These are phyloP conservation scores for Ceratobasidium sp. DNA, from an alignment of 1,284 basidiomycete genomes.

Conservation along the genomic window DNA sequence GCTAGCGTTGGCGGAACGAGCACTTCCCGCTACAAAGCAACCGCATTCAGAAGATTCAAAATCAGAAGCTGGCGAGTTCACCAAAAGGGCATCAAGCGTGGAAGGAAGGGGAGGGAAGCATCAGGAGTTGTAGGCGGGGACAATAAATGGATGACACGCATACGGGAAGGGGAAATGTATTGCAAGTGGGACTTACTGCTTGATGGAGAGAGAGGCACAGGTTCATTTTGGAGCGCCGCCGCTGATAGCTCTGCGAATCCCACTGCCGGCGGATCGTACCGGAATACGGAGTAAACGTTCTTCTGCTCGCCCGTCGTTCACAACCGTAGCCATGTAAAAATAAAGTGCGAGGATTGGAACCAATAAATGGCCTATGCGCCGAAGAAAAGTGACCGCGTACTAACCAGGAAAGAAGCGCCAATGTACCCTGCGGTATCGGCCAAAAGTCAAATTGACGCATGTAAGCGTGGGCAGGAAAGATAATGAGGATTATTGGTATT, in stretches of 20 bases:
- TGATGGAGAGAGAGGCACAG: conserved; percentile 2
- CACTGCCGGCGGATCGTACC: conserved; percentile 76
- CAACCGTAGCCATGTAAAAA: neutral
- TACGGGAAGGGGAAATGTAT: neutral
- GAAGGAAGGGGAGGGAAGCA: neutral
- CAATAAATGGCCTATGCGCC: neutral
- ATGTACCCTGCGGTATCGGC: conserved; percentile 38
- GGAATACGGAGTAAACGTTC: conserved; percentile 90
- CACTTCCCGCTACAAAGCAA: conserved; percentile 7
- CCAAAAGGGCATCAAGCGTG: no score
- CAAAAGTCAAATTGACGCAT: neutral
- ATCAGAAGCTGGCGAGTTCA: neutral
- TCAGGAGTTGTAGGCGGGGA: neutral
- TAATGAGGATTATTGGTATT: neutral
- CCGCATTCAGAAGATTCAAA: neutral
- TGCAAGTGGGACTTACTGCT: neutral
- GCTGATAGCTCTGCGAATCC: conserved; percentile 73
- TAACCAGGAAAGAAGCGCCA: conserved; percentile 44
- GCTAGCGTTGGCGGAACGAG: conserved; percentile 25
- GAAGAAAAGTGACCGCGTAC: neutral
- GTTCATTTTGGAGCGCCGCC: conserved; percentile 29
- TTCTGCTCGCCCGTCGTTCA: conserved; percentile 61
- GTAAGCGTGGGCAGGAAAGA: neutral
- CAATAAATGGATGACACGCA: neutral
- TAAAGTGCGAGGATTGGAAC: neutral